Evolutionary conservation across 2,329 filamentous ascomycete genomes (phyloP).

Genomic region (Ophioceras dolichostomum): DNA sequence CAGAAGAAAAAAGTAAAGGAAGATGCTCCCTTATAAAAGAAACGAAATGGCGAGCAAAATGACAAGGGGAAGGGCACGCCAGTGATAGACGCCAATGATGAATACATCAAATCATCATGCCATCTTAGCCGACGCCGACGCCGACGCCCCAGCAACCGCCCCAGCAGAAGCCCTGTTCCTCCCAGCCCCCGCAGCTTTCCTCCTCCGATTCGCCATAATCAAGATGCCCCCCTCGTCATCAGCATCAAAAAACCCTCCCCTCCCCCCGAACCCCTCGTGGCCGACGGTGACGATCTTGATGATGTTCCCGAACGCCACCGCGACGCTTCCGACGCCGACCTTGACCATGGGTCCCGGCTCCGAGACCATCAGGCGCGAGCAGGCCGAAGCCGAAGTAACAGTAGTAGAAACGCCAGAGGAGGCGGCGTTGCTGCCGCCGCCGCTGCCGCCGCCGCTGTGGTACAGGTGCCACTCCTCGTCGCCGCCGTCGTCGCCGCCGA

Average conservation of each 20-base stretch:
- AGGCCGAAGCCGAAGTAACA: neutral
- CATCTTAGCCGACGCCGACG: no score
- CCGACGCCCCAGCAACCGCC: no score
- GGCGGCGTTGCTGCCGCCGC: neutral
- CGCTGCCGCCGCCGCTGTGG: no score
- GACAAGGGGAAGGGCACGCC: neutral
- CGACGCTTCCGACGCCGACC: conserved; percentile 53
- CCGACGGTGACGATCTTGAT: conserved; percentile 60
- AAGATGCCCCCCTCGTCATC: no score
- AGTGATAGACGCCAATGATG: no score
- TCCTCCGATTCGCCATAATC: conserved; percentile 26
- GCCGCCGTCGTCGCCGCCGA: conserved; percentile 17
- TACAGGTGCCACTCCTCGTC: conserved; percentile 1
- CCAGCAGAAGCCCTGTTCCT: conserved; percentile 1
- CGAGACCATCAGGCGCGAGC: conserved; percentile 49
- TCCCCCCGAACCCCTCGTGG: conserved; percentile 51
- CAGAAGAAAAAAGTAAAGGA: neutral
- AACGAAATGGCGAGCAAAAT: neutral
- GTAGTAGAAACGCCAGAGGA: neutral
- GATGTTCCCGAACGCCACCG: conserved; percentile 58
- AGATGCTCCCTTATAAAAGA: neutral
- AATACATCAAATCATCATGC: no score
- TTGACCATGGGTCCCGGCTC: conserved; percentile 51
- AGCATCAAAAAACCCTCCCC: conserved; percentile 19
- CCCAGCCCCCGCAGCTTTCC: conserved; percentile 8